A percentile compares a stretch with the other conserved stretches of the same genome.
Conservation (phyloP, 352 stramenopile species). For the Globisporangium megalacanthum region DNA sequence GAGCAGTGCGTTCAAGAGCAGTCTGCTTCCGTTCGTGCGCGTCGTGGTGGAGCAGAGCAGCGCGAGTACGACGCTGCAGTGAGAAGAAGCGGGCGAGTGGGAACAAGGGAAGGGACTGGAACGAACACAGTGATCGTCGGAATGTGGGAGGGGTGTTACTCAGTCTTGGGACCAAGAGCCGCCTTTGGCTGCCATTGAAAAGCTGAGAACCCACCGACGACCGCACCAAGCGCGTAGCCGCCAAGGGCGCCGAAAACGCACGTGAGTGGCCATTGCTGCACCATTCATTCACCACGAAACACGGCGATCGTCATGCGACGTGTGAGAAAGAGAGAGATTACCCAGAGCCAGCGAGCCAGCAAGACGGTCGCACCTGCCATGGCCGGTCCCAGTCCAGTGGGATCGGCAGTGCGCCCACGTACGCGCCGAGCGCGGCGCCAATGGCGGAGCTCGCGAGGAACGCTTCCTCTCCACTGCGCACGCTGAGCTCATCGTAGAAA, state of each 20-base stretch:
- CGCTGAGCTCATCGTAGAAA: slow-evolving; percentile 15
- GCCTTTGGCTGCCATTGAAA: not conserved
- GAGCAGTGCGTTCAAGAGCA: slow-evolving; percentile 53
- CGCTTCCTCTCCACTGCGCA: slow-evolving; percentile 32
- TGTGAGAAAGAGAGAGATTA: not conserved
- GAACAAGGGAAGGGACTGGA: not conserved
- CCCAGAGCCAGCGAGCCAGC: not conserved
- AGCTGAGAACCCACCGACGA: slow-evolving; percentile 9
- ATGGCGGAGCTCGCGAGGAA: slow-evolving; percentile 49
- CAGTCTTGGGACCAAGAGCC: not conserved
- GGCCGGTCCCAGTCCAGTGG: slow-evolving; percentile 85
- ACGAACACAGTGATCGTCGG: not conserved
- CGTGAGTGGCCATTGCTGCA: slow-evolving; percentile 80
- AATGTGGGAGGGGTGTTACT: not conserved
- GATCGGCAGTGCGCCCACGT: slow-evolving; percentile 73
- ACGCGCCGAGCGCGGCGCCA: slow-evolving; percentile 55
- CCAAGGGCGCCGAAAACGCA: slow-evolving; percentile 70
- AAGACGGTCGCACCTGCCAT: slow-evolving; percentile 54
- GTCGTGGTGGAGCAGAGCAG: not conserved
- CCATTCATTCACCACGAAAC: too few species aligned
- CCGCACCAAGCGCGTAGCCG: slow-evolving; percentile 38
- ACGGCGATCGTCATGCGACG: too few species aligned
- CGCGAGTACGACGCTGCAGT: not conserved
- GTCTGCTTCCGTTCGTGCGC: slow-evolving; percentile 19
- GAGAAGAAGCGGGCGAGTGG: not conserved